Evolutionary conservation across 1,284 basidiomycete genomes (phyloP), one percentile per base, ranked within the genome.

Genomic region (Coriolopsis trogii): DNA sequence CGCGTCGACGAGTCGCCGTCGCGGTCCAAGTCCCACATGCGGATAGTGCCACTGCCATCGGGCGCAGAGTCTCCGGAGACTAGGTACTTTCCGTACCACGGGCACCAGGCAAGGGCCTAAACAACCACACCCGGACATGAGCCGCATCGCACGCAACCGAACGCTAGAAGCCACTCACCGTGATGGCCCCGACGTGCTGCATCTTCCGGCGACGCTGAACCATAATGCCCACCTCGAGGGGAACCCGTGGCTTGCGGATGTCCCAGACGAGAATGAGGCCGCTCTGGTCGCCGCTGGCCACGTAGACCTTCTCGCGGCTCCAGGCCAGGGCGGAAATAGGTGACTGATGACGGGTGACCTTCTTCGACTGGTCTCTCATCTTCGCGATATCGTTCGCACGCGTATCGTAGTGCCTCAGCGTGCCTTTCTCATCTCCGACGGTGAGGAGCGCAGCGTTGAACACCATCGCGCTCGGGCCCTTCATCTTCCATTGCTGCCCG

Each of bases 31-130:
- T 59, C 57, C 87, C 91, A 95, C 34, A 93, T 78, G 42, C 90
- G 88, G 58, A 95, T 84, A n/a, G 82, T 84, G 34, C 92, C 89
- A 54, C 65, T 58, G 16, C 59, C 51, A 25, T 88, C 85, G 7
- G 78, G 76, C 6, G 81, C 81, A 0, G 82, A 81, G 51, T 94
- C 93, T 5, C 93, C 95, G 0, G 91, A 89, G 1, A 93, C 93
- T 20, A 98, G 79, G 4, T 95, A 73, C 59, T 87, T 89, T 0
- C 82, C 75, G 62, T 92, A 86, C 93, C 93, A 96, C 0, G 94
- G 93, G 66, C 89, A 93, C 92, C 95, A 98, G 0, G 91, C 84
- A 29, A 98, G 73, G 1, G 93, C 93, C 90, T 93, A 18, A 18
- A 15, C n/a, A n/a, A n/a, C n/a, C n/a, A 25, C 25, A 30, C 24